Base-by-base conservation (phyloP, 768 basidiomycete genomes). In the Tremella fuciformis region DNA sequence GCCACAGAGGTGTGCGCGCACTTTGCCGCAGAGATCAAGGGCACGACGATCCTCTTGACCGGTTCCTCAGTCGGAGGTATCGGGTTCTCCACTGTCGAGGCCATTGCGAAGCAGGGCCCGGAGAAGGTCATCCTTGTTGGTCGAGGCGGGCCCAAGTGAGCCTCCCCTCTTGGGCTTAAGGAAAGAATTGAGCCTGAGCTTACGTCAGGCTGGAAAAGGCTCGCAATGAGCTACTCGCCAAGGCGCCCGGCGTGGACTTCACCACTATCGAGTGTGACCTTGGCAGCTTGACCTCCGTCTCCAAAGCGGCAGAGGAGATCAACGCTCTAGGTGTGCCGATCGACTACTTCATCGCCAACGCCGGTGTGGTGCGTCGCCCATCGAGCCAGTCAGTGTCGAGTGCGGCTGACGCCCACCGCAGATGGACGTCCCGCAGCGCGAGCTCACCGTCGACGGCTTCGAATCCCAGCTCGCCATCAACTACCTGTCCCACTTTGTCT, bases 361-460 rank as follows among this genome's bases (percentile, higher is more conserved):
- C 56, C 40, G 56, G n/a, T 13, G 49, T 51, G 34, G 56, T 50
- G 37, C 9, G 47, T 51, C 25, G 11, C 42, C 22, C 42, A 18
- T n/a, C 4, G 29, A n/a, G n/a, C n/a, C 22, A 46, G 6, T 22
- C 16, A 8, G 8, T 46, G n/a, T 15, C 6, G n/a, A n/a, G 42
- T 34, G 6, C 6, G 11, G 29, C 29, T 34, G 29, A 34, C 11
- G 11, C 4, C 29, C 11, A 11, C 9, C 29, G 4, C 37, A 57
- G 56, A 57, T 57, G 56, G 56, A 57, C 37, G 50, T 18, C 24
- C 56, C 56, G 19, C 50, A 57, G n/a, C 29, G 29, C 11, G 26
- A n/a, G 13, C 46, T 57, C 56, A 57, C 56, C 19, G 8, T 25
- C 13, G 56, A 57, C 13, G 56, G 56, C 7, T 38, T 50, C 47